Evolutionary conservation across 176 grass and related monocot species (phyloP), one percentile per base, ranked within the genome.

Genomic region (Aegilops bicornis): DNA sequence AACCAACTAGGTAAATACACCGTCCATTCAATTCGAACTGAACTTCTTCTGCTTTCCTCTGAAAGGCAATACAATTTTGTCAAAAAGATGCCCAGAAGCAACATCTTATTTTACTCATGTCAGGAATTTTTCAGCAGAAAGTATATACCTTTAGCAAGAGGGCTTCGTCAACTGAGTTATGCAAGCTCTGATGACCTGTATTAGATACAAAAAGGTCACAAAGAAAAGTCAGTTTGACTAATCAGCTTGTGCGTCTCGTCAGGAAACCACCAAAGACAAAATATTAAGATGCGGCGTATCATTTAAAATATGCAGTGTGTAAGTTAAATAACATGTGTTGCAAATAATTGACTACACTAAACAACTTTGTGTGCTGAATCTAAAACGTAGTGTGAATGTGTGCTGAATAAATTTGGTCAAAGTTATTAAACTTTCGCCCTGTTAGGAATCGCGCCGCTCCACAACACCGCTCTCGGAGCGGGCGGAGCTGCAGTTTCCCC

Each of bases 1-100:
- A 16, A 98, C 95, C 95, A 87, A 98, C 93, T 73, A 98, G 86
- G 87, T 93, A 98, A 67, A 98, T 89, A 76, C 95, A 95, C 17
- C 85, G 87, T 14, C 87, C 87, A 58, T 88, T 91, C 89, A 98
- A 90, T 61, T 88, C 42, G n/a, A 87, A 87, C 9, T 95, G 79
- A 54, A 95, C 86, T 77, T 98, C 91, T 65, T 95, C 82, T 11
- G 95, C 91, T 84, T 90, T 95, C 50, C 90, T 93, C 95, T 98
- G 91, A 39, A 91, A 74, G 86, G 62, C 30, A 82, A 31, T 4
- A 56, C 43, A 58, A 86, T 66, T 16, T 47, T 16, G 85, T 93
- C 64, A 90, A 3, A 85, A 85, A 59, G 20, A 50, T 75, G 71
- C 42, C 86, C 33, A 14, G 70, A 84, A 73, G 7, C 52, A 7